Evolutionary conservation across 352 stramenopile species (phyloP), one percentile per base, ranked within the genome.

Genomic region (Globisporangium spinosum): DNA sequence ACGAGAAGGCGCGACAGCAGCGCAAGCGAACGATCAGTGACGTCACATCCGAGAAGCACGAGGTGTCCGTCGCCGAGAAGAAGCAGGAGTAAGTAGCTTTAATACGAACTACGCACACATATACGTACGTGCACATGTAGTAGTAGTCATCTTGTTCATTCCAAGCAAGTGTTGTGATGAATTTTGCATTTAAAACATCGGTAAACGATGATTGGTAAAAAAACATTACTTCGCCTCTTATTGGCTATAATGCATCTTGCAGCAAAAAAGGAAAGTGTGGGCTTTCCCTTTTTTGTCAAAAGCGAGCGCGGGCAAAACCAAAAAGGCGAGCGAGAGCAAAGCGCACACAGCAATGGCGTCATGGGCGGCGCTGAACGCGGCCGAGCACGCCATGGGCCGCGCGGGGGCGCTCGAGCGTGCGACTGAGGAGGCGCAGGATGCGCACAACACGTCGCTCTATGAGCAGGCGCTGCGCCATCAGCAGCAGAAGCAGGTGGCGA

Each of bases 401-500:
- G 34, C 32, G 23, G 58, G 64, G 1, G 69, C 70, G 3, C 63
- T 70, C 22, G 66, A 73, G 56, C 68, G 71, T 9, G 80, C 80
- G 9, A 93, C 83, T 8, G 75, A 85, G 51, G 85, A 93, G 59
- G 85, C 85, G 0, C 83, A 89, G 62, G 85, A 93, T 51, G 80
- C 85, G n/a, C 72, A 84, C 12, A 82, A 88, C 56, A 75, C 79
- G 2, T 68, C 70, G 20, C 67, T 82, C 57, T 93, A 93, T 60
- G 85, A 89, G 58, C 74, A 80, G 57, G 85, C 85, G 51, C 77
- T 93, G 65, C 83, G 85, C 20, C 73, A 65, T 34, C 85, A 93
- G 75, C 85, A 91, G 72, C 75, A 78, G 59, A 68, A 76, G 32
- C 68, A 90, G 70, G 75, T 79, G 60, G 55, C n/a, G 29, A 22